Evolutionary conservation across 2,329 filamentous ascomycete genomes (phyloP), one percentile per base, ranked within the genome.

Genomic region (Delphinella strobiligena): DNA sequence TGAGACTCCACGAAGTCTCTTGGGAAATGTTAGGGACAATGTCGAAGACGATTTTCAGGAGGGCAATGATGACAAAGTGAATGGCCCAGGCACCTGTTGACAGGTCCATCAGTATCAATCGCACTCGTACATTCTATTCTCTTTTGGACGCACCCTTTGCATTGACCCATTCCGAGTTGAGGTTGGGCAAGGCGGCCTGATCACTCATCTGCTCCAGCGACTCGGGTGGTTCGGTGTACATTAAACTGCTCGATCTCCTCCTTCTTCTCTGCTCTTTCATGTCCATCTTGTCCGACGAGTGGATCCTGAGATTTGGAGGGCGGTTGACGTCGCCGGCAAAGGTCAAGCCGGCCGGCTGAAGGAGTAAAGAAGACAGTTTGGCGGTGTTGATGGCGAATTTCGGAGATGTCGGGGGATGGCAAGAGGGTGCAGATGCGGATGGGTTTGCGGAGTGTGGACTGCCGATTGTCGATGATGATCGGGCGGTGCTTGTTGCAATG

Each of bases 81-180:
- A 98, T 95, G 45, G 83, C 87, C 91, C 91, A 98, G 54, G 91
- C 91, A 63, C 91, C 89, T 96, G n/a, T 57, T 37, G 37, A 40
- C 19, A 38, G 22, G 39, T 32, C 36, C 36, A 41, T 49, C 41
- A 47, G 48, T 39, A 43, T 44, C 34, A 42, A 27, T 27, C 38
- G 41, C 38, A 16, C 9, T n/a, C 14, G 16, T 18, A 2, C 15
- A 8, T 30, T 24, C 12, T 35, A 19, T 18, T 14, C 19, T 9
- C 8, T 29, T 29, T 34, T 40, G 37, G 41, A 45, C 54, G 38
- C 68, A 96, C 91, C 91, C 78, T 98, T 98, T 55, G 88, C 85
- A 64, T 96, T 96, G 51, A 95, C 93, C 91, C 91, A 98, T 67
- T 95, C 85, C 51, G 91, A 87, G 64, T 98, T 98, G 57, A 95